A percentile compares a stretch with the other conserved stretches of the same genome.
Conservation (phyloP, 1,284 basidiomycete genomes). For the Heimioporus retisporus region DNA sequence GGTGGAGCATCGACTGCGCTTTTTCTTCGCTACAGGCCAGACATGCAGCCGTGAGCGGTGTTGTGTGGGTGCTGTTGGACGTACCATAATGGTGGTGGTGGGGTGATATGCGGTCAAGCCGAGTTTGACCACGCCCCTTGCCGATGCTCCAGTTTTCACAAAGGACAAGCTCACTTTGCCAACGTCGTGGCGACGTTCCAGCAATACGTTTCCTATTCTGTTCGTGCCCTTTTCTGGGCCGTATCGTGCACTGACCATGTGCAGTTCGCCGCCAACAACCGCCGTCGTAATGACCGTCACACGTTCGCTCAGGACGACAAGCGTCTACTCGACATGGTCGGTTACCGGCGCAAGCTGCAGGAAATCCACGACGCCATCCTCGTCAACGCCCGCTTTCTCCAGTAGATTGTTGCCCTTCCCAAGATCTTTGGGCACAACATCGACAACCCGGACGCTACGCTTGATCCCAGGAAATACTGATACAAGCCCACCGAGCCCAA, state of each 20-base stretch:
- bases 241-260: too few relatives aligned
- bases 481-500: conserved; percentile 74
- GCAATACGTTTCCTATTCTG: conserved; percentile 73
- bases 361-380: conserved; percentile 80
- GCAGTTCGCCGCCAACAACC: conserved; percentile 81
- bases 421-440: conserved; percentile 76
- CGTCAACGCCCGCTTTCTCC: conserved; percentile 75
- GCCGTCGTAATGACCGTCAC: conserved; percentile 78
- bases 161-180: conserved; percentile 72
- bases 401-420: conserved; percentile 72
- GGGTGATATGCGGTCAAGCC: not conserved
- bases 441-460: conserved; percentile 32
- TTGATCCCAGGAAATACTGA: not conserved
- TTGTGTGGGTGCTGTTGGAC: not conserved
- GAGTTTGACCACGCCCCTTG: too few relatives aligned
- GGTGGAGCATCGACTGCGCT: conserved; percentile 98
- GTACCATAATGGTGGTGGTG: conserved; percentile 23
- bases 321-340: conserved; percentile 68
- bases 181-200: conserved; percentile 76
- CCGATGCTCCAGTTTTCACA: conserved; percentile 35
- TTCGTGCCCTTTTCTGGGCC: conserved; percentile 33
- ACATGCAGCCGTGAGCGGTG: too few relatives aligned
- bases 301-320: conserved; percentile 70
- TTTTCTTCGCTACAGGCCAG: conserved; percentile 89
- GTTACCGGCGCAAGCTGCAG: conserved; percentile 75